These are phyloP conservation scores for Chytridium lagenaria DNA, from an alignment of 371 early-diverging fungal species.

Conservation along the genomic window DNA sequence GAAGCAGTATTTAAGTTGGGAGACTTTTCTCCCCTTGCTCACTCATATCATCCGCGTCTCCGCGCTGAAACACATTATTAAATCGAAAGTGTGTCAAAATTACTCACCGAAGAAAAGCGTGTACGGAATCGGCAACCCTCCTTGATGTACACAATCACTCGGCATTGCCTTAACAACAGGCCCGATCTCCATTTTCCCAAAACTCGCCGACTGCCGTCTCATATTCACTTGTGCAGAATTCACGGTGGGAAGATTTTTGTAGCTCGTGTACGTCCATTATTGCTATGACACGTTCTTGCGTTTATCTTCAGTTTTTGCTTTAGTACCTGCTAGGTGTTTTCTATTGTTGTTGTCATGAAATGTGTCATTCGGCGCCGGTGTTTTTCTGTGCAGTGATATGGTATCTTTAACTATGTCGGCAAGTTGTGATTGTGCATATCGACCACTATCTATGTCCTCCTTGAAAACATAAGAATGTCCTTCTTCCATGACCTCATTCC, in stretches of 20 bases:
- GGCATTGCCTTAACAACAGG: not conserved
- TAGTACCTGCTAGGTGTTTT: not conserved
- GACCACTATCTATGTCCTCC: too few species aligned
- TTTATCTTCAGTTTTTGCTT: too few species aligned
- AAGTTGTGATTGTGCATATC: too few species aligned
- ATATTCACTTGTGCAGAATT: not conserved
- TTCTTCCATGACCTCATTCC: too few species aligned
- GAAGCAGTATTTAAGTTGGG: not conserved
- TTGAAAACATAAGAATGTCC: too few species aligned
- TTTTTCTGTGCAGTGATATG: too few species aligned
- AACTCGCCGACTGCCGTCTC: not conserved
- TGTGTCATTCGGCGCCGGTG: not conserved
- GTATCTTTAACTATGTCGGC: too few species aligned
- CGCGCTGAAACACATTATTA: too few species aligned
- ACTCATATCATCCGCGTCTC: not conserved
- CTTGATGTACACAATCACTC: not conserved
- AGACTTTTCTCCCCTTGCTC: not conserved
- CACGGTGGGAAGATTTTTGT: not conserved
- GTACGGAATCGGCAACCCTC: not conserved
- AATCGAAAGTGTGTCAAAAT: too few species aligned
- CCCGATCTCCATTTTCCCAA: not conserved
- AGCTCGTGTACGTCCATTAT: conserved; percentile 11
- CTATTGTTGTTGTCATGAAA: not conserved
- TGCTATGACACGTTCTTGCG: conserved; percentile 10
- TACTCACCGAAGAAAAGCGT: not conserved